Percentiles rank a stretch among this genome's conserved stretches.
These are phyloP conservation scores for Globisporangium radiosum DNA, from an alignment of 352 stramenopile genomes.

Conservation along the genomic window DNA sequence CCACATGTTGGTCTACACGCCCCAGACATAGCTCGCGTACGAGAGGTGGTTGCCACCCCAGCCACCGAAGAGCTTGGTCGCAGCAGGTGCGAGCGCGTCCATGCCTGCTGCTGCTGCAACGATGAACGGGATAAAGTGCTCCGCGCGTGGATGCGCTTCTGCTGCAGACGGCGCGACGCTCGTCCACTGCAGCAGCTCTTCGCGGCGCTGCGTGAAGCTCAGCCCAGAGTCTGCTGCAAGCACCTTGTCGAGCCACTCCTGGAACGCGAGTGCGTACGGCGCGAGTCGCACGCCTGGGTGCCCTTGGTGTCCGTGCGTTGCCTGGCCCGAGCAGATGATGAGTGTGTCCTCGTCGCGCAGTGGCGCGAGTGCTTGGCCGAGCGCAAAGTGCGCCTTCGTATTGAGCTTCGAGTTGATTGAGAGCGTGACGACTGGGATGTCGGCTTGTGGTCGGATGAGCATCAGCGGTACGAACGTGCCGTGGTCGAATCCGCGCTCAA, in stretches of 20 bases:
- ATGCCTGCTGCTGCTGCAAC: constrained; percentile 46
- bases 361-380: constrained; percentile 55
- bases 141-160: constrained; percentile 29
- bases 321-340: constrained; percentile 78
- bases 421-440: constrained; percentile 84
- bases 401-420: constrained; percentile 63
- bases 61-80: constrained; percentile 29
- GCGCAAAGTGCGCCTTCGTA: constrained; percentile 42
- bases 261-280: constrained; percentile 27
- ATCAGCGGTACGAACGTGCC: constrained; percentile 86
- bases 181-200: constrained; percentile 37
- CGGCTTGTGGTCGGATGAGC: constrained; percentile 71
- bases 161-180: constrained; percentile 29
- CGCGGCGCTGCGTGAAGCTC: constrained; percentile 25
- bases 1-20: background rate
- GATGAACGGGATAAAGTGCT: constrained; percentile 57
- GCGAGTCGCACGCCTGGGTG: background rate
- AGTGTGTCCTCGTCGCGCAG: constrained; percentile 72
- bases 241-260: constrained; percentile 32
- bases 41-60: constrained; percentile 31
- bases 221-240: constrained; percentile 19
- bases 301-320: constrained; percentile 22
- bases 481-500: constrained; percentile 81
- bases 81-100: constrained; percentile 22
- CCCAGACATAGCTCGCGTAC: constrained; percentile 38